Percentiles rank a stretch among this genome's conserved stretches.
Conservation (phyloP, 257 asterid genomes). For the Plectranthus barbatus region DNA sequence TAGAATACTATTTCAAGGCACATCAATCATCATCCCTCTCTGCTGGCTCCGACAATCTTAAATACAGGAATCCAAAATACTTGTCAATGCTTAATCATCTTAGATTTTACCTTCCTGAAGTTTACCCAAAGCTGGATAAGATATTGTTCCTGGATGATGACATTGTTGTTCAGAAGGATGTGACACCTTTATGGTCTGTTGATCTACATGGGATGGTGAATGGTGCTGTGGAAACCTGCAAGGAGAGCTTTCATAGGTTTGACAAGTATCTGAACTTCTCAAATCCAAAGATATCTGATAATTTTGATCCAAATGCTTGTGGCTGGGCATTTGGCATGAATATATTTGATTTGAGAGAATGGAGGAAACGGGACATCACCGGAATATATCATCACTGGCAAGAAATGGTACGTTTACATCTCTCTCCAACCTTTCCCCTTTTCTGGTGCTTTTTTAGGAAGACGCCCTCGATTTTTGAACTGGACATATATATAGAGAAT, state of each 20-base stretch:
- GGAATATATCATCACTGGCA: constrained; percentile 96
- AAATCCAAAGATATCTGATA: constrained; percentile 70
- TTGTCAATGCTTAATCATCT: constrained; percentile 95
- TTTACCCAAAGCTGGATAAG: constrained; percentile 79
- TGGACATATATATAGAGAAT: constrained; percentile 1
- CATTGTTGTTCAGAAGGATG: constrained; percentile 89
- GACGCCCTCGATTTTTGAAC: not conserved
- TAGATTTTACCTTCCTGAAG: constrained; percentile 91
- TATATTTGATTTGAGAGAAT: constrained; percentile 74
- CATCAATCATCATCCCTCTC: constrained; percentile 69
- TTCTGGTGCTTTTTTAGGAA: not conserved
- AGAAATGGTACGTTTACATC: constrained; percentile 44
- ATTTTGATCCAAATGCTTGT: constrained; percentile 81
- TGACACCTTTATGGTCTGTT: constrained; percentile 82
- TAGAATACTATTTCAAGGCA: constrained; percentile 91
- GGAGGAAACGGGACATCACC: constrained; percentile 82
- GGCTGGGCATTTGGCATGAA: constrained; percentile 99
- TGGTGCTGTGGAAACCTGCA: constrained; percentile 96
- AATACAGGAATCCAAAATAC: constrained; percentile 89
- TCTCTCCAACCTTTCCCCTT: not conserved
- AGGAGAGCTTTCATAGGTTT: constrained; percentile 92
- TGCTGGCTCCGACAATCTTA: constrained; percentile 74
- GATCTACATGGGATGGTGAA: constrained; percentile 84
- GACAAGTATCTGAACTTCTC: constrained; percentile 90
- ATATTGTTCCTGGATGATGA: constrained; percentile 87